Conservation (phyloP, 495 filamentous ascomycete species). For the Tuber indicum region DNA sequence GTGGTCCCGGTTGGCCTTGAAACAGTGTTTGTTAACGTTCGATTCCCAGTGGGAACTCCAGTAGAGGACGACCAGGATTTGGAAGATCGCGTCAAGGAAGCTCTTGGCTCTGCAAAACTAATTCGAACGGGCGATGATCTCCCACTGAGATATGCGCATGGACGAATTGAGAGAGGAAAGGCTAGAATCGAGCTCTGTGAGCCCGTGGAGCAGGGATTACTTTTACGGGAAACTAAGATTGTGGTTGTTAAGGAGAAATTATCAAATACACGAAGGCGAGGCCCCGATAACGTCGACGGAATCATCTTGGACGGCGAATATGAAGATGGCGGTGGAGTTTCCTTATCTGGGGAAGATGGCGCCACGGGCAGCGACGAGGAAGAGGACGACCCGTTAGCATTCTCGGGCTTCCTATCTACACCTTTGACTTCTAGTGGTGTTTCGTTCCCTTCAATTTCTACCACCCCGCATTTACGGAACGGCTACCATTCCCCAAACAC, state of each 20-base stretch:
- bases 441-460: conserved; percentile 47
- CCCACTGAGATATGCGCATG: conserved; percentile 78
- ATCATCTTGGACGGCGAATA: conserved; percentile 50
- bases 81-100: conserved; percentile 63
- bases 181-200: conserved; percentile 68
- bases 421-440: conserved; percentile 57
- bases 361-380: conserved; percentile 58
- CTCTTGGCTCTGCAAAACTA: conserved; percentile 71
- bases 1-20: conserved; percentile 72
- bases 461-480: conserved; percentile 33
- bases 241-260: conserved; percentile 54
- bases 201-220: conserved; percentile 74
- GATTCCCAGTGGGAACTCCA: conserved; percentile 32
- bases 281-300: conserved; percentile 40
- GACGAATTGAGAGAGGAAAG: conserved; percentile 51
- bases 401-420: conserved; percentile 66
- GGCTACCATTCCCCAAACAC: conserved; percentile 51
- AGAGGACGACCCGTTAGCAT: conserved; percentile 60
- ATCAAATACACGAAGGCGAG: conserved; percentile 44
- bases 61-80: conserved; percentile 64
- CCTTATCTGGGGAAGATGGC: conserved; percentile 47
- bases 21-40: conserved; percentile 66
- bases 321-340: conserved; percentile 48
- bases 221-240: conserved; percentile 62
- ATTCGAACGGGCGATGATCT: conserved; percentile 80